phyloP scores from a whole-genome alignment of 345 rosid species.

The Corchorus capsularis region DNA sequence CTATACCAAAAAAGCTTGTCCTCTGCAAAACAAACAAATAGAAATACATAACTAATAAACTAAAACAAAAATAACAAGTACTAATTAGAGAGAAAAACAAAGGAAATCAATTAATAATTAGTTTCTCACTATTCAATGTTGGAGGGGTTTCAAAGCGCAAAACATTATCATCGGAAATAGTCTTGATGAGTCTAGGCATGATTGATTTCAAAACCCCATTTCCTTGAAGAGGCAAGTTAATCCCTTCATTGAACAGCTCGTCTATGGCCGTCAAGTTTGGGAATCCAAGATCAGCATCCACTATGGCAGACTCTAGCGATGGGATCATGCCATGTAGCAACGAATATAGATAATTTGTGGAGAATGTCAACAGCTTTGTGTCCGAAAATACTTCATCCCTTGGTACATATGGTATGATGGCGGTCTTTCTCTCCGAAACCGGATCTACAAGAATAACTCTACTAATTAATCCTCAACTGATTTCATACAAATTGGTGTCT shows the following conservation, averaged over 20 bases:
- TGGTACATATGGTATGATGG: conserved; percentile 54
- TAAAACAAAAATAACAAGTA: neutral
- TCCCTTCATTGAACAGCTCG: conserved; percentile 55
- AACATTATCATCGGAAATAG: conserved; percentile 38
- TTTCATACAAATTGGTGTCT: no score
- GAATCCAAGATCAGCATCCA: conserved; percentile 47
- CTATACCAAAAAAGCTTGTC: conserved; percentile 68
- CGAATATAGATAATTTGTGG: conserved; percentile 56
- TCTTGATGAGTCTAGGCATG: conserved; percentile 58
- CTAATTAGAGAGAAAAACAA: neutral
- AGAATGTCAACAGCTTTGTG: conserved; percentile 48
- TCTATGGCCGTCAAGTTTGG: conserved; percentile 64
- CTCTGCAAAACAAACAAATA: conserved; percentile 44
- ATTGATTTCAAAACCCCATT: conserved; percentile 43
- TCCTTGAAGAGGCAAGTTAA: conserved; percentile 33
- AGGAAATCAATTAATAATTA: neutral
- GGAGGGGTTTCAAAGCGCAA: conserved; percentile 60
- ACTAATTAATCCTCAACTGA: no score
- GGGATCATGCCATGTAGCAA: conserved; percentile 61
- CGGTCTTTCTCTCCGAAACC: conserved; percentile 44
- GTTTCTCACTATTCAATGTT: conserved; percentile 45
- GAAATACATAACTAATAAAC: neutral
- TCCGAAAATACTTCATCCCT: conserved; percentile 74
- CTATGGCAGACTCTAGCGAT: conserved; percentile 38
- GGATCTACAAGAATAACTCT: no score